These are phyloP conservation scores for Termitomyces sp. DNA, from an alignment of 768 basidiomycete species.

Conservation along the genomic window DNA sequence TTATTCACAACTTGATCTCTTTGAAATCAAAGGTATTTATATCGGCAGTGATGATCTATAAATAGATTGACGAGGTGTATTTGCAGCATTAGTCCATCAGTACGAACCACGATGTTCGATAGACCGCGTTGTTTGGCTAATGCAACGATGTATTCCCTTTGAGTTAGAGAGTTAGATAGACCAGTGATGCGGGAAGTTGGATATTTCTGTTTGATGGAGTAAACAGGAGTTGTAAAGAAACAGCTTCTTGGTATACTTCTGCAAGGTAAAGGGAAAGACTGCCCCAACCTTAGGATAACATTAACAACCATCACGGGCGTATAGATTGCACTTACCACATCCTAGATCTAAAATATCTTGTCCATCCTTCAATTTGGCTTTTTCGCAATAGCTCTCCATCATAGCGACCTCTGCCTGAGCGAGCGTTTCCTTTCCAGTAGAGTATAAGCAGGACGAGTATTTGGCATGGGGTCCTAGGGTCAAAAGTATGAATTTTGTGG, in stretches of 20 bases:
- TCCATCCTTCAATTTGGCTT: slow-evolving; percentile 57
- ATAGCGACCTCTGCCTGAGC: slow-evolving; percentile 62
- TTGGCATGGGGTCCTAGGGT: slow-evolving; percentile 64
- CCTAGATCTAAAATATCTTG: slow-evolving; percentile 63
- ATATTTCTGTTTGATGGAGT: background rate
- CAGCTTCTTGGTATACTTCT: background rate
- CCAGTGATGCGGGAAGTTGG: background rate
- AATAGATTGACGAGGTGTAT: background rate
- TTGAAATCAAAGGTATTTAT: background rate
- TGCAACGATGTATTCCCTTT: background rate
- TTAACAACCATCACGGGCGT: background rate
- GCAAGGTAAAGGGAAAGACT: background rate
- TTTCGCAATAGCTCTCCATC: slow-evolving; percentile 61
- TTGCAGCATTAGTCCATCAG: background rate
- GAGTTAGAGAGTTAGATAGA: background rate
- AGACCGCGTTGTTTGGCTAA: background rate
- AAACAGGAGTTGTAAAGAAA: background rate
- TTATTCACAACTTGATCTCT: background rate
- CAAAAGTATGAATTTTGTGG: slow-evolving; percentile 57
- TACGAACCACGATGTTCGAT: background rate
- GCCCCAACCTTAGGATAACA: background rate
- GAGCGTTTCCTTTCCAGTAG: slow-evolving; percentile 51
- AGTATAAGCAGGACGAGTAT: slow-evolving; percentile 63
- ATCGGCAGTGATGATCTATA: background rate
- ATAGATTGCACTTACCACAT: slow-evolving; percentile 36